Base-by-base conservation (phyloP, 2,329 filamentous ascomycete genomes). In the Colletotrichum liaoningense region DNA sequence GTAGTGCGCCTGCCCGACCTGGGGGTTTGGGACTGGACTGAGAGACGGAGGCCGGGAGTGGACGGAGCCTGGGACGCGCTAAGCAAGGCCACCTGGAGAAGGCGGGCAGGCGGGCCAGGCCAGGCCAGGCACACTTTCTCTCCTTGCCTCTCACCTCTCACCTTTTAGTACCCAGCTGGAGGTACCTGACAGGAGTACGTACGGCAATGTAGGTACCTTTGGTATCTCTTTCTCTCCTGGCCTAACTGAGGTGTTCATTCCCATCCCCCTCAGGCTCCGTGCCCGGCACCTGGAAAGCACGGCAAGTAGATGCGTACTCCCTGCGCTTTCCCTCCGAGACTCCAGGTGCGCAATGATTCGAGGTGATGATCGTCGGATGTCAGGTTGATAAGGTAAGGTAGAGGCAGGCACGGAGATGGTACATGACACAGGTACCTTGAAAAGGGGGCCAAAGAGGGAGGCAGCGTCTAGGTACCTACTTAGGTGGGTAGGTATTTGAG, bases 1-100 rank as follows among this genome's bases (percentile, higher is more conserved):
- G 33, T 35, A 35, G 33, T 35, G 33, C 33, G 33, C 33, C 8
- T 49, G 35, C n/a, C 52, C 12, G n/a, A 26, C 35, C 26, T 24
- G 38, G 58, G 58, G n/a, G 35, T 38, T 28, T 49, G 42, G 57
- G 22, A 46, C 42, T 26, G 24, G 46, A 49, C 33, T 55, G 42
- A 67, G 46, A 56, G 33, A 67, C 46, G 56, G 55, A 59, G 54
- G 56, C 42, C 63, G 56, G 68, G 68, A 71, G 63, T 56, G 52
- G 67, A 66, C 38, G 55, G 56, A 67, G 35, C 11, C 35, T 62
- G 58, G 58, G 35, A 60, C 57, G n/a, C 16, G 57, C 57, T 42
- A 60, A 24, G 33, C 24, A 38, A 60, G 57, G 57, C 26, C 9
- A n/a, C 56, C 8, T 22, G 8, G 26, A 59, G 46, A 56, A 49